These are phyloP conservation scores for Aspergillus egyptiacus DNA, from an alignment of 495 filamentous ascomycete species.

Conservation along the genomic window DNA sequence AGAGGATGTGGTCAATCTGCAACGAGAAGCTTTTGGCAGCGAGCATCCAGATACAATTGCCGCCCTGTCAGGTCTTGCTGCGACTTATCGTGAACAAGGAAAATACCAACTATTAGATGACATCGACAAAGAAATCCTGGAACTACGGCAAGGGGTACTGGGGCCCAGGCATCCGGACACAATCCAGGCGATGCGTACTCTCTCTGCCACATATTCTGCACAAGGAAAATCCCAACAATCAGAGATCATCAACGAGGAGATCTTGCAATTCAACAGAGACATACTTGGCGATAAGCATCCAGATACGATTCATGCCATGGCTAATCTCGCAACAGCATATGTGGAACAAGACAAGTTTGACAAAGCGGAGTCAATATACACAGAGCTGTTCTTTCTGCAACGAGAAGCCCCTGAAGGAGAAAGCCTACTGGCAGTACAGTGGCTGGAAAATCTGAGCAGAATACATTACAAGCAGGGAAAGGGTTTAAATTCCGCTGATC, in stretches of 20 bases:
- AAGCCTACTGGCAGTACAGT: background rate
- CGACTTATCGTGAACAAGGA: background rate
- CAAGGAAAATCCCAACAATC: background rate
- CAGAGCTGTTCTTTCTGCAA: background rate
- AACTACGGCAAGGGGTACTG: background rate
- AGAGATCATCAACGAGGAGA: background rate
- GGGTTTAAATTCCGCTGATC: background rate
- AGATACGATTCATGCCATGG: too few relatives aligned
- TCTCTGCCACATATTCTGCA: background rate
- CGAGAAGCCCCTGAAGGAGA: background rate
- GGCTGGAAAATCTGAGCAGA: background rate
- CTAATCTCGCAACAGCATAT: too few relatives aligned
- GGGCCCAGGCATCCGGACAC: background rate
- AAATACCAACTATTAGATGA: background rate
- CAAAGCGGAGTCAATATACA: background rate
- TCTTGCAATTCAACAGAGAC: background rate
- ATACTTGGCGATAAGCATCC: background rate
- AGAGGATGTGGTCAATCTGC: background rate
- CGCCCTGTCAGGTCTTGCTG: background rate
- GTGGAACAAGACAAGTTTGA: too few relatives aligned
- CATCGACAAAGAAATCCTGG: background rate
- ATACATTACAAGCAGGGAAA: background rate
- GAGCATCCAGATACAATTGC: background rate
- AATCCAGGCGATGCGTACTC: background rate
- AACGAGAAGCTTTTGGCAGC: background rate